Conservation (phyloP, 306 rosid species). For the Lathyrus aphaca region DNA sequence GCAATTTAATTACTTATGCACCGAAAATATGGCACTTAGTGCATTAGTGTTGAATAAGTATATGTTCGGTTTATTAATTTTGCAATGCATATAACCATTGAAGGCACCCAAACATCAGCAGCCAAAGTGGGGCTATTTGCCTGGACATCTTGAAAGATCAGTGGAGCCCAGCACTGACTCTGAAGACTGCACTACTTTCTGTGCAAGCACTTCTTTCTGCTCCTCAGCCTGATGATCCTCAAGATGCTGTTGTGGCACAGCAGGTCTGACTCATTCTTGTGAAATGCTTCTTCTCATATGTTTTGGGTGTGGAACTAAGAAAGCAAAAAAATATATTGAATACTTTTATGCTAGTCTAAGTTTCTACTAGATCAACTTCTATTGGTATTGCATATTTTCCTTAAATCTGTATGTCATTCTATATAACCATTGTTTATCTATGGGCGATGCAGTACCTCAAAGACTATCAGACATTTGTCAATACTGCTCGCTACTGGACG, state of each 20-base stretch:
- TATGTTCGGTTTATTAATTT: conserved; percentile 28
- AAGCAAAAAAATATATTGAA: conserved; percentile 1
- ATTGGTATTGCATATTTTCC: conserved; percentile 3
- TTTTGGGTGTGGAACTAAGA: conserved; percentile 19
- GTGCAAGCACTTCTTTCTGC: conserved; percentile 97
- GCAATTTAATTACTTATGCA: conserved; percentile 14
- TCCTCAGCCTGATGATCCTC: conserved; percentile 99
- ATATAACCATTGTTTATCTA: conserved; percentile 20
- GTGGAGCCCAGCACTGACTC: conserved; percentile 98
- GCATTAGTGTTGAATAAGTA: conserved; percentile 11
- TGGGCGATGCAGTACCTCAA: conserved; percentile 70
- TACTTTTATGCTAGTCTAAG: background rate
- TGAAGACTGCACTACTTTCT: conserved; percentile 98
- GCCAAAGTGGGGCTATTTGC: conserved; percentile 99
- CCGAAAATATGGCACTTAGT: conserved; percentile 19
- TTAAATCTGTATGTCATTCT: background rate
- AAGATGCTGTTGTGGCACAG: conserved; percentile 97
- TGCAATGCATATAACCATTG: conserved; percentile 41
- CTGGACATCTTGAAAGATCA: conserved; percentile 95
- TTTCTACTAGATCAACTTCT: conserved; percentile 25
- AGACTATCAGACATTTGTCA: conserved; percentile 82
- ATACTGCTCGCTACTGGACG: conserved; percentile 96
- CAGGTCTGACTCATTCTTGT: conserved; percentile 60
- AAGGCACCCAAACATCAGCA: conserved; percentile 99
- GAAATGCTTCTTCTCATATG: conserved; percentile 15